A percentile compares a stretch with the other conserved stretches of the same genome.
Conservation (phyloP, 2,329 filamentous ascomycete species). For the Ophiostoma novo-ulmi region DNA sequence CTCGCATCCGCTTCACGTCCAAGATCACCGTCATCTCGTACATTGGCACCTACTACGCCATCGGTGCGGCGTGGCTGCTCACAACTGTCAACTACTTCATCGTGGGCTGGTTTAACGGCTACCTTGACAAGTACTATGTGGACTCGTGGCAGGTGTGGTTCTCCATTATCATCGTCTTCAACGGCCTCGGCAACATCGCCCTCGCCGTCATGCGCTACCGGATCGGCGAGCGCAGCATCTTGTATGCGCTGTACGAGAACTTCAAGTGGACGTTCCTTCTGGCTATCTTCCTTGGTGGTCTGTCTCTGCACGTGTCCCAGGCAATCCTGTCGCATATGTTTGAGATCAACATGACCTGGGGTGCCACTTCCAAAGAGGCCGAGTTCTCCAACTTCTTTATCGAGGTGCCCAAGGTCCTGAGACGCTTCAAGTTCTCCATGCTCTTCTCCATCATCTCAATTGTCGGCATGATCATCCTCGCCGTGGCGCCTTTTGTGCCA, state of each 20-base stretch:
- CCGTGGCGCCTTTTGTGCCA: conserved; percentile 59
- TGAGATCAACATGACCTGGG: conserved; percentile 81
- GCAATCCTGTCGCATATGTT: conserved; percentile 79
- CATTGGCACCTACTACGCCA: conserved; percentile 75
- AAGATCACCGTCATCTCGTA: conserved; percentile 73
- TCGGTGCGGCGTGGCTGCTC: conserved; percentile 69
- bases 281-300: conserved; percentile 75
- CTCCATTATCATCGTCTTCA: conserved; percentile 73
- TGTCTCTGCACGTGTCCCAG: conserved; percentile 75
- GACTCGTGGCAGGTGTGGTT: conserved; percentile 78
- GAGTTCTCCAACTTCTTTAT: conserved; percentile 81
- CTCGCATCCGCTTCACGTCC: conserved; percentile 67
- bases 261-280: conserved; percentile 71
- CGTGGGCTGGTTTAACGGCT: conserved; percentile 70
- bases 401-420: conserved; percentile 72
- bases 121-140: conserved; percentile 74
- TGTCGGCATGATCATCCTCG: conserved; percentile 59
- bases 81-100: conserved; percentile 70
- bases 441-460: conserved; percentile 56
- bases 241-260: conserved; percentile 55
- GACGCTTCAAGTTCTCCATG: conserved; percentile 72
- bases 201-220: conserved; percentile 70
- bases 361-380: conserved; percentile 75
- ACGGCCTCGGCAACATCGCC: conserved; percentile 66
- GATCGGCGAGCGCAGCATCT: conserved; percentile 56